phyloP scores from a whole-genome alignment of 257 asterid species.

The Anisodus tanguticus region DNA sequence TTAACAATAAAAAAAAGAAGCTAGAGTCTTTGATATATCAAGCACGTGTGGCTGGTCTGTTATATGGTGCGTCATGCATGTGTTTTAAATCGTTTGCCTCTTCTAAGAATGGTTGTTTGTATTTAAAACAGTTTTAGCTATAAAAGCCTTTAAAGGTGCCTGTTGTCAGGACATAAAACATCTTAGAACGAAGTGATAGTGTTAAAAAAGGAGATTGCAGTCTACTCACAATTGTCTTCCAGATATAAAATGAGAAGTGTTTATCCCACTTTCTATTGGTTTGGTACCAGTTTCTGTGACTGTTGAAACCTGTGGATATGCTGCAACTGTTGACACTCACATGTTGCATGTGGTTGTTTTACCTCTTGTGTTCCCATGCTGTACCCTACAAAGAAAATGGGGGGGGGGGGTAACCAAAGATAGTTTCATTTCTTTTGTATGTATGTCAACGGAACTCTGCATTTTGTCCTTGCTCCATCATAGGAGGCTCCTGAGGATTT shows the following conservation, averaged over 20 bases:
- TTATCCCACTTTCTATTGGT: not conserved
- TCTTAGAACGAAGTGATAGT: not conserved
- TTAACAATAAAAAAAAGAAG: not conserved
- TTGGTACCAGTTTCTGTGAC: not conserved
- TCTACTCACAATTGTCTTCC: not conserved
- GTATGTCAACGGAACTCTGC: not conserved
- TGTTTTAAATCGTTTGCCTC: not conserved
- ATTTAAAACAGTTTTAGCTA: slow-evolving; percentile 13
- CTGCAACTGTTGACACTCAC: not conserved
- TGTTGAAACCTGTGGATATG: not conserved
- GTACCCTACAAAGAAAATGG: not conserved
- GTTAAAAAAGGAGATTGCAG: not conserved
- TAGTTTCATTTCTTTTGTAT: not conserved
- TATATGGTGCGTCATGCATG: not conserved
- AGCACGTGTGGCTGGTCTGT: not conserved
- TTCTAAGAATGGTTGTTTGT: not conserved
- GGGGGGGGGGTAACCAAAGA: not conserved
- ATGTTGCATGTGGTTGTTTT: not conserved
- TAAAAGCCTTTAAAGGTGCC: not conserved
- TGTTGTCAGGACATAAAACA: not conserved
- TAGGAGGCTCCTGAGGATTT: not conserved
- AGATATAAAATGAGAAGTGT: not conserved
- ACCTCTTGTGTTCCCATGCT: not conserved
- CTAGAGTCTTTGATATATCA: not conserved
- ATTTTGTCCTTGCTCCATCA: not conserved